These are phyloP conservation scores for Phaeomoniella chlamydospora DNA, from an alignment of 2,329 filamentous ascomycete genomes.

Conservation along the genomic window DNA sequence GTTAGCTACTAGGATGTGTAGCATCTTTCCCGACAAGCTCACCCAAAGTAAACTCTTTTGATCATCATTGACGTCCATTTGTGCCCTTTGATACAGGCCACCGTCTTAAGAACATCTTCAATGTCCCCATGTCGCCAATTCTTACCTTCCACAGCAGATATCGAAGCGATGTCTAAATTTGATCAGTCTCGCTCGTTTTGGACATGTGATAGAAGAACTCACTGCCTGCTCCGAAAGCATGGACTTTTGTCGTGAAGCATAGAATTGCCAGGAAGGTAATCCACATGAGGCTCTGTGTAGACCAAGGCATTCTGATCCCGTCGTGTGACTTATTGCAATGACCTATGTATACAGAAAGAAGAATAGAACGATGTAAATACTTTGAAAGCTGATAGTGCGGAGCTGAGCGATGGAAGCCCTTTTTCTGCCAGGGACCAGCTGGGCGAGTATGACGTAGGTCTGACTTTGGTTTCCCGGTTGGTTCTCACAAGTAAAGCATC, in stretches of 20 bases:
- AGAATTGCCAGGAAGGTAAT: conserved; percentile 19
- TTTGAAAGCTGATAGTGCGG: too few relatives aligned
- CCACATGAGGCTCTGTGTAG: conserved; percentile 6
- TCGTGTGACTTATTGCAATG: too few relatives aligned
- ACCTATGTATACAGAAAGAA: too few relatives aligned
- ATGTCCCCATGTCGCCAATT: conserved; percentile 51
- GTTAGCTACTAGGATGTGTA: too few relatives aligned
- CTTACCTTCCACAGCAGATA: conserved; percentile 33
- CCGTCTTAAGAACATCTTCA: conserved; percentile 65
- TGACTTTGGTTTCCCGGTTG: too few relatives aligned
- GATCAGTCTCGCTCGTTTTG: conserved; percentile 3
- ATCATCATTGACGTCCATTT: conserved; percentile 74
- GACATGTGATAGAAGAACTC: conserved; percentile 8
- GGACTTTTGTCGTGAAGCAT: conserved; percentile 20
- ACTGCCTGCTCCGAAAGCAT: conserved; percentile 31
- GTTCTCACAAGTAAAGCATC: too few relatives aligned
- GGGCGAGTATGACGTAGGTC: background rate
- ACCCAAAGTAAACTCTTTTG: conserved; percentile 64
- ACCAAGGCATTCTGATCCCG: conserved; percentile 8
- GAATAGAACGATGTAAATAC: too few relatives aligned
- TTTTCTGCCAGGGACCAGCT: background rate
- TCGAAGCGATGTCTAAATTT: conserved; percentile 29
- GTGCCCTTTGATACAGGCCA: conserved; percentile 64
- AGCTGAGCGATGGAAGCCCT: background rate
- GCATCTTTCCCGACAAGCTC: too few relatives aligned